Base-by-base conservation (phyloP, 306 rosid genomes). In the Quillaja saponaria region DNA sequence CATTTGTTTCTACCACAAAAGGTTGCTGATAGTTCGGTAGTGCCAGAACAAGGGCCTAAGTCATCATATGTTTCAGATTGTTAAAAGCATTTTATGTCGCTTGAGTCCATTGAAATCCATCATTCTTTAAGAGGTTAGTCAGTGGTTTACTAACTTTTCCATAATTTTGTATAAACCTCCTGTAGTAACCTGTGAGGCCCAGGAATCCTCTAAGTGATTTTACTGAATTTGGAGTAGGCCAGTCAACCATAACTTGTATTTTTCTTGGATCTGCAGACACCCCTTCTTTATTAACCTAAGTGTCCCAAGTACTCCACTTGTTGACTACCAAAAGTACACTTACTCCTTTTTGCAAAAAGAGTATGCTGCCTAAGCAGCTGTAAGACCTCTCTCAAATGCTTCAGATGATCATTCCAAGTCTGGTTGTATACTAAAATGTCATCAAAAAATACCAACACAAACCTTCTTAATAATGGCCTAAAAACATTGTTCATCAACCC, bases 261-360 rank as follows among this genome's bases (percentile, higher is more conserved):
- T 61, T 46, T 0, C 4, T 11, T 0, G 42, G n/a, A 45, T 63
- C 58, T 7, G 14, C 31, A 3, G 9, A 6, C 34, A 63, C 35
- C 0, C 58, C 58, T 48, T 47, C 15, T 3, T 10, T 15, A 8
- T 40, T 46, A 6, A 47, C 5, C 5, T 13, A 48, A 2, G 14
- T 63, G 57, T 0, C 68, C 68, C 3, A 48, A 33, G 19, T 63
- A 63, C 1, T 47, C 57, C 3, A 63, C 56, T 63, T 35, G 34
- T 7, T 44, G 9, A 33, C 34, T n/a, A 46, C 21, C 46, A 63
- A 48, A 25, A 0, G 1, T 3, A 42, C 46, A 46, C 7, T 9
- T n/a, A 14, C 8, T 6, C 11, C 13, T n/a, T 6, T 20, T 21
- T 0, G 42, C 17, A 25, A 61, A 28, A 2, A 14, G n/a, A 1